Base-by-base conservation (phyloP, 2,329 filamentous ascomycete genomes). In the Fusarium citri region DNA sequence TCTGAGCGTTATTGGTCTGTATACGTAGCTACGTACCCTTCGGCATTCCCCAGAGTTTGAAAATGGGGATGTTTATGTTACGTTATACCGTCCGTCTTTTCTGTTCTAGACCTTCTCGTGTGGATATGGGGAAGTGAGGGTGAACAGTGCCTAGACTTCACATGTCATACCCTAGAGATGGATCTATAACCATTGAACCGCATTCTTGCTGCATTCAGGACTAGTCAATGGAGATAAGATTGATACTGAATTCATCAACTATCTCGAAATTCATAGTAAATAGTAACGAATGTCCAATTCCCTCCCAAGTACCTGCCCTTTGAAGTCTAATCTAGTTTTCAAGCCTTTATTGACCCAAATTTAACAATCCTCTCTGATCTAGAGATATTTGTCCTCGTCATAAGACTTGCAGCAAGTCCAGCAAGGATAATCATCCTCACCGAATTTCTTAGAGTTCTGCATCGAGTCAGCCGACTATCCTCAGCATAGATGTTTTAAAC, bases 331-430 rank as follows among this genome's bases (percentile, higher is more conserved):
- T 4, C 15, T 34, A 16, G 15, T 5, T 16, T 31, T 14, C 28
- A n/a, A 8, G n/a, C 7, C 4, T 9, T 18, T 7, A 15, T 18
- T 31, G 0, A 12, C 2, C 16, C 6, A 16, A 16, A 0, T 22
- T 11, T 3, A 22, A 8, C 8, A 20, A 20, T 31, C 3, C 4
- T 0, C 2, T 6, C 0, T 12, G 6, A 34, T 31, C 22, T 31
- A 53, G 6, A 70, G 47, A 3, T 68, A 42, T 1, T 47, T 23
- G 6, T 41, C 22, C 0, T 48, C 16, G 0, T 18, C 23, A 8
- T 41, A 20, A 1, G 18, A 11, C 42, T 51, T 59, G 40, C 68
- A 71, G 40, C 68, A 71, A 8, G 59, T 68, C 68, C 68, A 71
- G 59, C 68, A 71, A 10, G 57, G 23, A 0, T 30, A 1, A 1